These are phyloP conservation scores for Trypanosoma lewisi DNA, from an alignment of 208 protist species.

Conservation along the genomic window DNA sequence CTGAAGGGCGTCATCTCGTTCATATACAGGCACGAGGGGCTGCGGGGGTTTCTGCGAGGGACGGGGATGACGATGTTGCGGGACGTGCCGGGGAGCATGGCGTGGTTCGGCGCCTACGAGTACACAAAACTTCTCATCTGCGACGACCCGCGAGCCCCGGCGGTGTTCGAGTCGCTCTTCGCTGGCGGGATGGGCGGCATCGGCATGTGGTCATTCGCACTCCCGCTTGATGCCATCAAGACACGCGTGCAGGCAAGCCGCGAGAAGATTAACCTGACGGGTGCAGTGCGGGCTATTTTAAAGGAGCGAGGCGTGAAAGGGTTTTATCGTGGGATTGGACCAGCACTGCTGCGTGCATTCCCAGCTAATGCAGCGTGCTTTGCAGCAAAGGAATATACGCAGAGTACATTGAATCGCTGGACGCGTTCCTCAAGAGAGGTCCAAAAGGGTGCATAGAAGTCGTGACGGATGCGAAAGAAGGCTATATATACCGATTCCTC, in stretches of 20 bases:
- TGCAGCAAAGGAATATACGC: constrained; percentile 24
- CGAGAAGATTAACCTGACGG: not conserved
- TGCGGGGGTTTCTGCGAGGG: constrained; percentile 31
- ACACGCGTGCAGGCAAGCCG: constrained; percentile 36
- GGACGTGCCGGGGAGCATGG: constrained; percentile 39
- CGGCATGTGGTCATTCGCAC: constrained; percentile 34
- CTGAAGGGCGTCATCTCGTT: constrained; percentile 18
- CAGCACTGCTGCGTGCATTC: constrained; percentile 37
- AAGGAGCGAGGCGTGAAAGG: constrained; percentile 24
- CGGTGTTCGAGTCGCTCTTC: constrained; percentile 23
- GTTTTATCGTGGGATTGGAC: constrained; percentile 41
- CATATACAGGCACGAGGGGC: constrained; percentile 33
- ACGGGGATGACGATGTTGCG: constrained; percentile 35
- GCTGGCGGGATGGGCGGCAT: constrained; percentile 49
- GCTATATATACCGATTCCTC: no score
- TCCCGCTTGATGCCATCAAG: constrained; percentile 51
- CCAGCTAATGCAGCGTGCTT: constrained; percentile 41
- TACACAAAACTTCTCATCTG: constrained; percentile 26
- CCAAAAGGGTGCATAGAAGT: not conserved
- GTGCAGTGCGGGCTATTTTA: constrained; percentile 17
- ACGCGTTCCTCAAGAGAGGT: not conserved
- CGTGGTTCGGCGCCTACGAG: constrained; percentile 53
- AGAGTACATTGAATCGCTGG: constrained; percentile 13
- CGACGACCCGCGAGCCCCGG: constrained; percentile 16
- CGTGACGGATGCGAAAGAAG: no score